Evolutionary conservation across 2,329 filamentous ascomycete species (phyloP).

Genomic region (Simplicillium sp.): DNA sequence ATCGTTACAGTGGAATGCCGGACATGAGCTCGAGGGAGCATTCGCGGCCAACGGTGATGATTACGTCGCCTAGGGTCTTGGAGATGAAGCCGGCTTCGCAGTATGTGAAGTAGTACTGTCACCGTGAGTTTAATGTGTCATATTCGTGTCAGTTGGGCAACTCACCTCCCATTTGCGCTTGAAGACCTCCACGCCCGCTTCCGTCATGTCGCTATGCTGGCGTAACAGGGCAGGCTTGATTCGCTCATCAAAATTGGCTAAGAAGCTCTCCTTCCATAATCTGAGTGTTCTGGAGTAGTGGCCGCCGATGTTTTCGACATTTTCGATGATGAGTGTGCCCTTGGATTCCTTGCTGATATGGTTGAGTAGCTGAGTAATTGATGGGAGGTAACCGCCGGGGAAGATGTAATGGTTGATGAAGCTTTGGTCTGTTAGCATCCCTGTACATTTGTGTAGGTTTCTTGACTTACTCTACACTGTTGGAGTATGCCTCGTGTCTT

Average conservation of each 20-base stretch:
- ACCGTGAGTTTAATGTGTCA: too few relatives aligned
- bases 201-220: conserved; percentile 49
- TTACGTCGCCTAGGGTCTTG: conserved; percentile 63
- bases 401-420: conserved; percentile 75
- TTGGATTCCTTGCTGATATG: conserved; percentile 52
- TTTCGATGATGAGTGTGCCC: conserved; percentile 56
- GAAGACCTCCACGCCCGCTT: conserved; percentile 57
- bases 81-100: conserved; percentile 65
- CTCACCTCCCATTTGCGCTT: conserved; percentile 60
- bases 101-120: conserved; percentile 64
- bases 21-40: conserved; percentile 60
- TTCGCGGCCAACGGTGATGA: conserved; percentile 60
- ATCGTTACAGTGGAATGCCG: conserved; percentile 48
- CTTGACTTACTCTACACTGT: conserved; percentile 47
- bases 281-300: conserved; percentile 63
- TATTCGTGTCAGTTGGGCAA: conserved; percentile 4
- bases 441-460: background rate
- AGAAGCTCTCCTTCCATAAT: conserved; percentile 59
- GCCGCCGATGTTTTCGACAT: conserved; percentile 62
- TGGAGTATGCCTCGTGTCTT: conserved; percentile 56
- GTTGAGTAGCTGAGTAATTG: conserved; percentile 43
- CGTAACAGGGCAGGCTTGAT: conserved; percentile 51
- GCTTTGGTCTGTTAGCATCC: conserved; percentile 16
- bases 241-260: conserved; percentile 47
- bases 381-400: conserved; percentile 63